Base-by-base conservation (phyloP, 306 rosid species). In the Pueraria montana region DNA sequence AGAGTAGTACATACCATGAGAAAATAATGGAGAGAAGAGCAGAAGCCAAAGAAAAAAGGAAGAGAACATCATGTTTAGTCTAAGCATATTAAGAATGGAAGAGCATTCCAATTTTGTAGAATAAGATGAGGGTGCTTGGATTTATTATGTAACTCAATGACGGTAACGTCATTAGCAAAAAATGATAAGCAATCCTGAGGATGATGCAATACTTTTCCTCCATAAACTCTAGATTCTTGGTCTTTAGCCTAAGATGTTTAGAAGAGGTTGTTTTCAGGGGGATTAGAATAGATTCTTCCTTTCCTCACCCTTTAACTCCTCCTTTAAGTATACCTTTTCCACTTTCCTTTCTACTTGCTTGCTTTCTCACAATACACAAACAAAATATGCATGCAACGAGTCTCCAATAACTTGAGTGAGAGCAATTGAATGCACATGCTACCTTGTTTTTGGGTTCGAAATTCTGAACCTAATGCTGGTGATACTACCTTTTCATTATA, bases 281-380 rank as follows among this genome's bases (percentile, higher is more conserved):
- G 88, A 14, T 86, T 83, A 69, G 90, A 82, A 92, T 82, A 84
- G 73, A 92, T 91, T 91, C 94, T 89, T 89, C 59, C 92, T 82
- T 85, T 85, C 56, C 80, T 59, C 72, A 11, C 70, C 88, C 91
- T 91, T 91, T 90, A 24, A 66, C 86, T 86, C 86, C 34, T 81
- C 65, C 85, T 24, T 76, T 84, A 85, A 88, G 87, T 77, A 89
- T 84, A 78, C 91, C 86, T 85, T 85, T 75, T 36, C 55, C 74
- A 24, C 49, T 69, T 83, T 43, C 32, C 45, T 18, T 10, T 64
- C 45, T 65, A 17, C 32, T 58, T 58, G 16, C 34, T 23, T 56
- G 16, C 34, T 23, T 56, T 56, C 64, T 34, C 40, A 4, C 40
- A 34, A 34, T 34, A 6, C 40, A 34, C 40, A 34, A 34, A 34